Evolutionary conservation across 129 eudicot species (phyloP).

Genomic region (Pittosporum tobira): DNA sequence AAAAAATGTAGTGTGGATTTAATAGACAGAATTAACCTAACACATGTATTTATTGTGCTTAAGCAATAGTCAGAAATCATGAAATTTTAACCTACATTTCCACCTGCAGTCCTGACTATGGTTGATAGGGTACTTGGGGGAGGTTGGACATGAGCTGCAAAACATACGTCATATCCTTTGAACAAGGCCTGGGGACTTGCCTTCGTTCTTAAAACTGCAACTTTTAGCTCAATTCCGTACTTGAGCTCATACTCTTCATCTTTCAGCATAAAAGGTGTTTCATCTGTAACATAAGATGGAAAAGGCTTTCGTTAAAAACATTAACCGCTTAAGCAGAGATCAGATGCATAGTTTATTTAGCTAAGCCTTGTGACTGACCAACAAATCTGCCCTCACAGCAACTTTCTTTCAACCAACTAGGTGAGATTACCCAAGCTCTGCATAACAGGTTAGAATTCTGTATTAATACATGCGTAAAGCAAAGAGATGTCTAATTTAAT

Average conservation of each 20-base stretch:
- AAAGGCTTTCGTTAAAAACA: background rate
- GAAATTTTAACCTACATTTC: slow-evolving; percentile 47
- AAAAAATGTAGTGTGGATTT: too few relatives aligned
- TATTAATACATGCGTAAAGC: background rate
- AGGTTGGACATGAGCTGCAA: slow-evolving; percentile 68
- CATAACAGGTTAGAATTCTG: slow-evolving; percentile 4
- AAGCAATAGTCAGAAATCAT: background rate
- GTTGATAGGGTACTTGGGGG: slow-evolving; percentile 51
- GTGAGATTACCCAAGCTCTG: slow-evolving; percentile 88
- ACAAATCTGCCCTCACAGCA: slow-evolving; percentile 61
- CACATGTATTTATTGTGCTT: background rate
- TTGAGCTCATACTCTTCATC: slow-evolving; percentile 59
- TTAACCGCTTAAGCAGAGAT: background rate
- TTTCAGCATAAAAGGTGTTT: slow-evolving; percentile 52
- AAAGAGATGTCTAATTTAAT: background rate
- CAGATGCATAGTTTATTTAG: background rate
- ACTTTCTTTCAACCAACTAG: slow-evolving; percentile 85
- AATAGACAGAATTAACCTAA: background rate
- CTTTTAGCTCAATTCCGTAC: slow-evolving; percentile 49
- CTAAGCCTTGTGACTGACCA: slow-evolving; percentile 36
- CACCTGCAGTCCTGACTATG: slow-evolving; percentile 77
- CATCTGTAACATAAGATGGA: slow-evolving; percentile 40
- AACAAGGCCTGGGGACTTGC: slow-evolving; percentile 48
- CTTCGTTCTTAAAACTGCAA: slow-evolving; percentile 53
- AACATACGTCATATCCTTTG: slow-evolving; percentile 56